Conservation (phyloP, 768 basidiomycete genomes). For the Imleria badia region DNA sequence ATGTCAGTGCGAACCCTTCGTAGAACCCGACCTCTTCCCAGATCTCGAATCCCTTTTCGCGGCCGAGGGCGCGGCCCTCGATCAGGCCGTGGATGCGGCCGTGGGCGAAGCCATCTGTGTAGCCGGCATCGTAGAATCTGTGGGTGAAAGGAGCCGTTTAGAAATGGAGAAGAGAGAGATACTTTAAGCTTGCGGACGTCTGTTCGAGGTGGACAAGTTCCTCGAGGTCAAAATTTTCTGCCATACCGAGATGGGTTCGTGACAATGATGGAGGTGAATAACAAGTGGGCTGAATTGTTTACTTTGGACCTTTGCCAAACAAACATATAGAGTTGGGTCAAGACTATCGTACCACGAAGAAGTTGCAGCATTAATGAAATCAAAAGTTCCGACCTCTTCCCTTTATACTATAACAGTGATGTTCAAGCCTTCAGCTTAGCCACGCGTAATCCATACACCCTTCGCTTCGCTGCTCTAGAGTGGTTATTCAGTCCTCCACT, state of each 20-base stretch:
- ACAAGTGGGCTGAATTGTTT: too few species aligned
- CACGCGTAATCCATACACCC: constrained; percentile 1
- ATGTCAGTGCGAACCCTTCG: constrained; percentile 78
- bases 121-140: constrained; percentile 83
- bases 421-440: constrained; percentile 4
- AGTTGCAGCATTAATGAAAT: not conserved
- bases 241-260: constrained; percentile 3
- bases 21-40: constrained; percentile 98
- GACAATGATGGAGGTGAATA: too few species aligned
- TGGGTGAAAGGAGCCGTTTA: not conserved
- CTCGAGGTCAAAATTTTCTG: constrained; percentile 52
- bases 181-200: constrained; percentile 39
- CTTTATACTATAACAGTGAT: not conserved
- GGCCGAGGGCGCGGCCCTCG: constrained; percentile 86
- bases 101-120: constrained; percentile 75
- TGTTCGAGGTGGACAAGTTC: constrained; percentile 62
- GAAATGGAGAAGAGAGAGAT: not conserved
- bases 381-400: not conserved
- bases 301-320: too few species aligned
- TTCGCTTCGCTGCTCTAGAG: constrained; percentile 1
- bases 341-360: not conserved
- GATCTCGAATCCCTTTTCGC: constrained; percentile 90
- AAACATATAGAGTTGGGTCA: not conserved
- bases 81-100: constrained; percentile 88
- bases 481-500: constrained; percentile 10